A percentile compares a stretch with the other conserved stretches of the same genome.
Conservation (phyloP, 2,329 filamentous ascomycete genomes). For the Phoma herbarum region DNA sequence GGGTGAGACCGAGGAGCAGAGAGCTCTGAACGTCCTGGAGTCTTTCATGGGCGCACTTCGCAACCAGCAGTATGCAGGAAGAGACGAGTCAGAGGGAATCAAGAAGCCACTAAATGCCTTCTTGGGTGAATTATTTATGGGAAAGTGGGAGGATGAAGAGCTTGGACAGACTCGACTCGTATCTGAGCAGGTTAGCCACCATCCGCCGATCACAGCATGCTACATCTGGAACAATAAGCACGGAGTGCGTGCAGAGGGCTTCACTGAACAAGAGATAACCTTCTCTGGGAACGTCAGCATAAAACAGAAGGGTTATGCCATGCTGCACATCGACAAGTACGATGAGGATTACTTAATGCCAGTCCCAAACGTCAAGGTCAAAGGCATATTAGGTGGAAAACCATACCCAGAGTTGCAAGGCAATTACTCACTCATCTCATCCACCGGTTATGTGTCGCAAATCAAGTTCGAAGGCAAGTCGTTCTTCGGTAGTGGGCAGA, state of each 20-base stretch:
- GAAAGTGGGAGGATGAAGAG: slow-evolving; percentile 41
- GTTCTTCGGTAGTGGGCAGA: slow-evolving; percentile 52
- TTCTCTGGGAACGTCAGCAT: slow-evolving; percentile 57
- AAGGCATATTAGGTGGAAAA: slow-evolving; percentile 54
- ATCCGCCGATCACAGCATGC: slow-evolving; percentile 59
- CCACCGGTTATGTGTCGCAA: slow-evolving; percentile 53
- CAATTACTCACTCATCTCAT: slow-evolving; percentile 53
- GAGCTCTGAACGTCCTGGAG: slow-evolving; percentile 58
- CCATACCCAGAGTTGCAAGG: slow-evolving; percentile 57
- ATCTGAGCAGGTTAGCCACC: slow-evolving; percentile 58
- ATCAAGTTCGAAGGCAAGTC: slow-evolving; percentile 57
- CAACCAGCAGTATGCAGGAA: slow-evolving; percentile 59
- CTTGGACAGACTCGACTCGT: slow-evolving; percentile 53
- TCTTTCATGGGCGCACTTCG: slow-evolving; percentile 59
- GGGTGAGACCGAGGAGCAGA: slow-evolving; percentile 51
- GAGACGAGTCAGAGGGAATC: slow-evolving; percentile 53
- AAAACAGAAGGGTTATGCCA: slow-evolving; percentile 58
- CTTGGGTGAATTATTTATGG: slow-evolving; percentile 59
- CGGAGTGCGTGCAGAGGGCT: slow-evolving; percentile 56
- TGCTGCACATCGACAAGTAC: slow-evolving; percentile 55
- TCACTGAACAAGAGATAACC: slow-evolving; percentile 58
- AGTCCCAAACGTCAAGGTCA: slow-evolving; percentile 57
- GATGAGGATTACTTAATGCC: slow-evolving; percentile 58
- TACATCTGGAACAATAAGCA: slow-evolving; percentile 57
- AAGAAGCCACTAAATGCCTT: slow-evolving; percentile 64